These are phyloP conservation scores for Moelleriella libera DNA, from an alignment of 2,329 filamentous ascomycete species.

Conservation along the genomic window DNA sequence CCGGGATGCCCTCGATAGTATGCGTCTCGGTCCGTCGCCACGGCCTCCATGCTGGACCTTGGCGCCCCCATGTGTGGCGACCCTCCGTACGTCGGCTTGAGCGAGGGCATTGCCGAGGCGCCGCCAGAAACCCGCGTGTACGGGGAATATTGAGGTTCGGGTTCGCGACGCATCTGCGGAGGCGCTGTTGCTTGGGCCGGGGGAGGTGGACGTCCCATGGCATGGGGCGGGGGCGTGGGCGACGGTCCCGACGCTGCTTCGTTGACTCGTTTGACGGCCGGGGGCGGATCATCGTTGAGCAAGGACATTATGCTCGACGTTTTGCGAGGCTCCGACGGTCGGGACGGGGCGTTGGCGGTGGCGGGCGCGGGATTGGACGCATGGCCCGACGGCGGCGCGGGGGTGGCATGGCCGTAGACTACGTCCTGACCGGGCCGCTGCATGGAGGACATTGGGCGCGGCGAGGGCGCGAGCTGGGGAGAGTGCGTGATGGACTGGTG, in stretches of 20 bases:
- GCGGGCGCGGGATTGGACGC: not conserved
- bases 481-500: constrained; percentile 21
- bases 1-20: constrained; percentile 30
- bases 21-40: constrained; percentile 25
- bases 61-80: constrained; percentile 32
- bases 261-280: constrained; percentile 34
- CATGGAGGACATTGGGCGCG: constrained; percentile 22
- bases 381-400: constrained; percentile 14
- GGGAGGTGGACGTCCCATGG: constrained; percentile 23
- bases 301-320: constrained; percentile 50
- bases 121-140: constrained; percentile 24
- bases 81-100: constrained; percentile 37
- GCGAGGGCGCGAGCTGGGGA: constrained; percentile 20
- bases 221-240: constrained; percentile 34
- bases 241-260: constrained; percentile 34
- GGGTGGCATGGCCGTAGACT: constrained; percentile 12
- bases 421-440: constrained; percentile 7
- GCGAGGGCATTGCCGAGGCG: constrained; percentile 35
- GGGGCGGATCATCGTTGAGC: constrained; percentile 43
- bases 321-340: constrained; percentile 37
- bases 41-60: constrained; percentile 25
- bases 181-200: constrained; percentile 21
- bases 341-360: constrained; percentile 11
- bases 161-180: constrained; percentile 32
- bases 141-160: constrained; percentile 30